Base-by-base conservation (phyloP, 176 grass and related monocot genomes). In the Paspalum vaginatum region DNA sequence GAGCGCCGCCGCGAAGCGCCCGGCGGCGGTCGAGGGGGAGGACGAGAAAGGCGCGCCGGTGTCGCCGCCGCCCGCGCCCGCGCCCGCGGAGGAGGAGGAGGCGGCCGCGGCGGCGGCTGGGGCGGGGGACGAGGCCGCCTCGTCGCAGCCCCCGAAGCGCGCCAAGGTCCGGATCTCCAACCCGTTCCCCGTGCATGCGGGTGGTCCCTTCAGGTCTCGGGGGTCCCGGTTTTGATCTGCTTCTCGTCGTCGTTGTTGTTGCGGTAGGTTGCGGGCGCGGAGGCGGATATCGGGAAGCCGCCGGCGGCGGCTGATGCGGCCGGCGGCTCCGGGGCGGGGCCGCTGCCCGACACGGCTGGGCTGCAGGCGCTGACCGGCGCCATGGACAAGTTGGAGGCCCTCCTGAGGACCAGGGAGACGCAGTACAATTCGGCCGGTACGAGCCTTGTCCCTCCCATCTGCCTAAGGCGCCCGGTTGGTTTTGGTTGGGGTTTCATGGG, bases 1-100 rank as follows among this genome's bases (percentile, higher is more conserved):
- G 70, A 87, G 88, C 88, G 82, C 82, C 2, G 77, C 77, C 42
- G 81, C 80, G 47, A 87, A 91, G 91, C 78, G 81, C 61, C 82
- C 78, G 9, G 71, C 84, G 37, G 83, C 45, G 47, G 61, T 32
- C 2, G 66, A 5, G 20, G 44, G 73, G 57, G 25, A 56, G 27
- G 63, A 55, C 69, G 75, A 79, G 50, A 84, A 83, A 85, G 71
- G 79, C 55, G 58, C 83, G 37, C 80, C 61, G 5, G 89, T 68
- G 13, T 49, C 74, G 16, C 21, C 79, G 6, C 54, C 75, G 9
- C 18, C 51, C 16, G 61, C 75, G 9, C 18, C 51, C 16, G 53
- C 65, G 38, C 43, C 60, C 71, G 15, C 46, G 48, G 67, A 82
- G 17, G 72, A 69, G 32, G 75, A n/a, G 38, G 53, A 42, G 54